phyloP scores from a whole-genome alignment of 78 protist species.

The Dictyostelium capitatum region DNA sequence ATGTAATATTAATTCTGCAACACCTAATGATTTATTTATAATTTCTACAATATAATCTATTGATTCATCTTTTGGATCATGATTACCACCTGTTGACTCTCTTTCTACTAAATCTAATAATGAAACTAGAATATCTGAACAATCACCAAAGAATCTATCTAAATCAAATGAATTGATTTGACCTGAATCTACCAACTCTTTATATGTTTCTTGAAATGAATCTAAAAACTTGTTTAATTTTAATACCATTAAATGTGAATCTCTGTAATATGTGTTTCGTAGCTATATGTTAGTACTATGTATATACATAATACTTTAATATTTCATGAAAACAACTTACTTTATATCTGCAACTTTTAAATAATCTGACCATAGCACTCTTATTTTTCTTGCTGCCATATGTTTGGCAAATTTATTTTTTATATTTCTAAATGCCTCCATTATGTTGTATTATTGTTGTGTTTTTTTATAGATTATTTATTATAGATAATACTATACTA shows the following conservation, averaged over 20 bases:
- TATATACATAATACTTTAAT: too few species aligned
- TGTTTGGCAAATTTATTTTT: constrained; percentile 62
- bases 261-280: too few species aligned
- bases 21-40: constrained; percentile 69
- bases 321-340: neutral
- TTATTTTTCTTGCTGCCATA: constrained; percentile 56
- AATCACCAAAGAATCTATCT: constrained; percentile 73
- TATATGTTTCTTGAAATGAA: constrained; percentile 75
- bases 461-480: neutral
- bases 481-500: neutral
- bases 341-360: constrained; percentile 60
- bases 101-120: constrained; percentile 61
- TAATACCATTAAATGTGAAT: constrained; percentile 30
- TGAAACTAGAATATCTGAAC: constrained; percentile 75
- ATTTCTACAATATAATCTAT: constrained; percentile 30
- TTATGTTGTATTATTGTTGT: neutral
- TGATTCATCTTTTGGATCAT: constrained; percentile 16
- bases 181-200: constrained; percentile 69
- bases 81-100: constrained; percentile 13
- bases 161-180: constrained; percentile 68
- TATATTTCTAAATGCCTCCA: constrained; percentile 77
- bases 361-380: constrained; percentile 58
- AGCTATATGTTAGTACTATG: too few species aligned
- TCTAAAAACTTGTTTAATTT: constrained; percentile 66
- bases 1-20: constrained; percentile 77